Conservation (phyloP, 176 grass and related monocot genomes). For the Pharus latifolius region DNA sequence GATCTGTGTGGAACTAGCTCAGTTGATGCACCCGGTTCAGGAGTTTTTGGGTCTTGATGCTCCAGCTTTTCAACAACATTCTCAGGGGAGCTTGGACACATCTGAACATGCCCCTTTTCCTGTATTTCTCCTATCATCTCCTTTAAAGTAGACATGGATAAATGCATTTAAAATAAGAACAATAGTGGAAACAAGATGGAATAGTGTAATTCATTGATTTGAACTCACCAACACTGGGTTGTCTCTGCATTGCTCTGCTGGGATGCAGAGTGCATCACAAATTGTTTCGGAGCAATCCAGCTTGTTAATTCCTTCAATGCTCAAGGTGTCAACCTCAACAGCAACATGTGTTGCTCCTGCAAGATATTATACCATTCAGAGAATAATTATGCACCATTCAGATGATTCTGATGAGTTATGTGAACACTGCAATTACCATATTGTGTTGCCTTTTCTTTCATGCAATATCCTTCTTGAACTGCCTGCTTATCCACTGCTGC, state of each 20-base stretch:
- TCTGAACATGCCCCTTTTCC: background rate
- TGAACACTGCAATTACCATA: conserved; percentile 10
- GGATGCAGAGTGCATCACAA: background rate
- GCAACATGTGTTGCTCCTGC: conserved; percentile 10
- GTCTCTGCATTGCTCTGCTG: conserved; percentile 13
- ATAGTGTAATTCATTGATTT: background rate
- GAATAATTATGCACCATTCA: background rate
- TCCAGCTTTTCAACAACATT: background rate
- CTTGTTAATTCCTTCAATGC: conserved; percentile 1
- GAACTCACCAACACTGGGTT: conserved; percentile 6
- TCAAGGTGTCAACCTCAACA: background rate
- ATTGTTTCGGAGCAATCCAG: background rate
- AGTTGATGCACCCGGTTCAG: background rate
- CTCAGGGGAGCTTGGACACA: conserved; percentile 13
- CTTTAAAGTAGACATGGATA: conserved; percentile 10
- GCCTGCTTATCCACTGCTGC: background rate
- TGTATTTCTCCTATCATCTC: background rate
- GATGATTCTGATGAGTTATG: background rate
- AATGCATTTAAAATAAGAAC: conserved; percentile 4
- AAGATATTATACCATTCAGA: background rate
- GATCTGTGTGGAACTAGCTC: conserved; percentile 13
- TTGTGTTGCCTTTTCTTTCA: conserved; percentile 10
- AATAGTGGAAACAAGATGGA: background rate
- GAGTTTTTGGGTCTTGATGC: conserved; percentile 26
- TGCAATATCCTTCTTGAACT: conserved; percentile 11